Conservation (phyloP, 169 alveolate species). For the Plasmodium gaboni region DNA sequence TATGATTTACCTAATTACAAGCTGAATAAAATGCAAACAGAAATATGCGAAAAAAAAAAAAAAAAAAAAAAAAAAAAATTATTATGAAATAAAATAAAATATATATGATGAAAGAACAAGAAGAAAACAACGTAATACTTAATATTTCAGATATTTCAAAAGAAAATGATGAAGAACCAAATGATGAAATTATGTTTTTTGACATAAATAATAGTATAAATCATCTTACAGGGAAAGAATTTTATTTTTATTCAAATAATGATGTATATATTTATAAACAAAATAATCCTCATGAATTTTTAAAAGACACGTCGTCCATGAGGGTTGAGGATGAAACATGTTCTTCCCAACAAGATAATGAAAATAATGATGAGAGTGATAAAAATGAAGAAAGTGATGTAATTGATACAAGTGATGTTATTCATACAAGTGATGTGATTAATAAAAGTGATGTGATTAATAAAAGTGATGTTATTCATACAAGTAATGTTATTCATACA, state of each 20-base stretch:
- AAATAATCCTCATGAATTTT: constrained; percentile 1
- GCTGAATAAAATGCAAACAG: too few species aligned
- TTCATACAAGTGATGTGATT: too few species aligned
- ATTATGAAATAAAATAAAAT: background rate
- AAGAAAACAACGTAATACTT: background rate
- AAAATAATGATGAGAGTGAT: background rate
- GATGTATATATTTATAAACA: constrained; percentile 27
- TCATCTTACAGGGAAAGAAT: constrained; percentile 71
- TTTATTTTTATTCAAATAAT: constrained; percentile 67
- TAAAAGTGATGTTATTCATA: too few species aligned
- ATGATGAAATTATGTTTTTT: constrained; percentile 30
- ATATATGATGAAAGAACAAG: constrained; percentile 5
- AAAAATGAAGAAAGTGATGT: too few species aligned
- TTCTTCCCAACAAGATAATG: background rate
- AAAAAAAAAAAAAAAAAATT: constrained; percentile 7
- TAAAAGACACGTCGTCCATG: background rate
- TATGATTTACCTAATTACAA: too few species aligned
- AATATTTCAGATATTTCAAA: constrained; percentile 1
- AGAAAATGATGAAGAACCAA: constrained; percentile 33
- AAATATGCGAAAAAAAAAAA: constrained; percentile 7
- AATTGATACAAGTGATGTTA: too few species aligned
- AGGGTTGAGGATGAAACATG: background rate
- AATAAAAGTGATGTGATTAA: too few species aligned
- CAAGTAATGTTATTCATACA: too few species aligned
- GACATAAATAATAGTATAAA: constrained; percentile 61